Conservation (phyloP, 2,329 filamentous ascomycete genomes). For the Pseudocercospora fuligena region DNA sequence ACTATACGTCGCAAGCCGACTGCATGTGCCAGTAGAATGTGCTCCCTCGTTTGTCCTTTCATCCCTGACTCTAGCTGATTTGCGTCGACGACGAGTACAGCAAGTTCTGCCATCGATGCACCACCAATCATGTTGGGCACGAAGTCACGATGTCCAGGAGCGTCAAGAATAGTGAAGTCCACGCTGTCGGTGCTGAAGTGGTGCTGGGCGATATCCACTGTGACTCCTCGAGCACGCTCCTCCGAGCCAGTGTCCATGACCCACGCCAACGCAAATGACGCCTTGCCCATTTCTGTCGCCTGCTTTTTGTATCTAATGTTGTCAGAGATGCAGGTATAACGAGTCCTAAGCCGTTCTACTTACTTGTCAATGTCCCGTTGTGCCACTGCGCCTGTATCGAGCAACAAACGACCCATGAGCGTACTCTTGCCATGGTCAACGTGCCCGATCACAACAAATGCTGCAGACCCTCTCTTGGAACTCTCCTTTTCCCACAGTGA, state of each 20-base stretch:
- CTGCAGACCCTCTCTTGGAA: constrained; percentile 35
- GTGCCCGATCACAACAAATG: constrained; percentile 66
- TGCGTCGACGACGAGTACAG: constrained; percentile 90
- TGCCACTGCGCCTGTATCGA: constrained; percentile 86
- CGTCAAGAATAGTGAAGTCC: constrained; percentile 91
- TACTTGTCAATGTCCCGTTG: constrained; percentile 81
- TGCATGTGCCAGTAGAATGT: constrained; percentile 85
- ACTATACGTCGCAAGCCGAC: constrained; percentile 88
- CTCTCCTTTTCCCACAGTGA: constrained; percentile 36
- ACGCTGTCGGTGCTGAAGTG: constrained; percentile 89
- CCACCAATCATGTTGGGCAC: constrained; percentile 99
- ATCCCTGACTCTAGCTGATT: constrained; percentile 94
- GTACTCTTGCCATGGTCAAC: constrained; percentile 98
- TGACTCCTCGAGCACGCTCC: constrained; percentile 87
- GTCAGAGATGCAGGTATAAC: constrained; percentile 11
- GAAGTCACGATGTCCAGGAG: constrained; percentile 92
- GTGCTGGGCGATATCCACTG: constrained; percentile 94
- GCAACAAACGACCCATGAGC: constrained; percentile 90
- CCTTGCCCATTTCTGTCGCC: constrained; percentile 89
- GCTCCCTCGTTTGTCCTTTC: constrained; percentile 92
- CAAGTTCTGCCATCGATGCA: constrained; percentile 93
- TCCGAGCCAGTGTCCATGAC: constrained; percentile 91
- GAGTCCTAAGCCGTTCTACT: background rate
- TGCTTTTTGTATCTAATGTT: constrained; percentile 60
- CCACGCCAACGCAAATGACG: constrained; percentile 96